Percentiles rank a stretch among this genome's conserved stretches.
Evolutionary conservation across 2,329 filamentous ascomycete genomes (phyloP).

Genomic region (Penicillium corylophilum): DNA sequence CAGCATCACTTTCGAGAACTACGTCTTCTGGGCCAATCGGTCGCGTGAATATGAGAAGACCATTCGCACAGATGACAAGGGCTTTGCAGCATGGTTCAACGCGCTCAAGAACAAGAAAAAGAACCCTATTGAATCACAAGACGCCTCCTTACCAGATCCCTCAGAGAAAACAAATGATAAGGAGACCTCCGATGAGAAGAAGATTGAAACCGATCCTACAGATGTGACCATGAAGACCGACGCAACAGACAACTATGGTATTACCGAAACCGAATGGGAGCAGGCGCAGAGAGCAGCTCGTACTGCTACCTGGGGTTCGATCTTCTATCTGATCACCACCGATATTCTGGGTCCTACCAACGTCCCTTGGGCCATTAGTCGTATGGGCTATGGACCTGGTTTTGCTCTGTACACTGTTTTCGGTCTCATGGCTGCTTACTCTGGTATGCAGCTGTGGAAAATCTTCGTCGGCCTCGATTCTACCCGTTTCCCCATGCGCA

Average conservation of each 20-base stretch:
- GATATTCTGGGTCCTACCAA: slow-evolving; percentile 50
- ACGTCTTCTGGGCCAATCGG: slow-evolving; percentile 35
- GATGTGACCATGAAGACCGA: neutral
- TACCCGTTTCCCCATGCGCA: slow-evolving; percentile 48
- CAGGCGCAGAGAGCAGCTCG: slow-evolving; percentile 49
- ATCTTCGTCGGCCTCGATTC: slow-evolving; percentile 50
- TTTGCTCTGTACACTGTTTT: slow-evolving; percentile 50
- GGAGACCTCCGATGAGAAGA: slow-evolving; percentile 1
- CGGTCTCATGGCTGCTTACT: slow-evolving; percentile 43
- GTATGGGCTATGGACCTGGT: slow-evolving; percentile 47
- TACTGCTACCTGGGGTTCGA: slow-evolving; percentile 48
- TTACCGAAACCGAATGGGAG: slow-evolving; percentile 48
- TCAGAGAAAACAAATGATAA: neutral
- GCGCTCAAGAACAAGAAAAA: slow-evolving; percentile 3
- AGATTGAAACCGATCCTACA: neutral
- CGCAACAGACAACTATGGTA: slow-evolving; percentile 8
- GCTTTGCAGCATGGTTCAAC: slow-evolving; percentile 3
- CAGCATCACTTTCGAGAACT: slow-evolving; percentile 37
- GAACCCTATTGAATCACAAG: neutral
- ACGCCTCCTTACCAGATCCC: neutral
- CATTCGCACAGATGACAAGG: slow-evolving; percentile 17
- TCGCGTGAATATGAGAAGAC: slow-evolving; percentile 34
- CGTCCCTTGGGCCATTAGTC: slow-evolving; percentile 29
- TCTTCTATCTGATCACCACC: slow-evolving; percentile 53
- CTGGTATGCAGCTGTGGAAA: slow-evolving; percentile 50